Percentiles rank a stretch among this genome's conserved stretches.
Conservation (phyloP, 495 filamentous ascomycete species). For the Penicillium odoratum region DNA sequence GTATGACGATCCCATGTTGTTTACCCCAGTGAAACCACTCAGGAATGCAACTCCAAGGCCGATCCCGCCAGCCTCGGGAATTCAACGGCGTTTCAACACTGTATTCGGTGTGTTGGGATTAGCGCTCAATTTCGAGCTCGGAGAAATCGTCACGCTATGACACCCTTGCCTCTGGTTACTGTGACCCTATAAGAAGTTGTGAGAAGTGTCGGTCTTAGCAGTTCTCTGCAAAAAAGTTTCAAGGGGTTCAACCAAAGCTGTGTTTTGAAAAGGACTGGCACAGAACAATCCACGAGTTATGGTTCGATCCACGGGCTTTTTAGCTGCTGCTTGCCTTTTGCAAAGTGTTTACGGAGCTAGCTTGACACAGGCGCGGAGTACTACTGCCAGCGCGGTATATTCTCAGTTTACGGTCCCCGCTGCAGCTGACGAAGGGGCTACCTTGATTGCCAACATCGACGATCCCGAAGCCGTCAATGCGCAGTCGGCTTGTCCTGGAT, state of each 20-base stretch:
- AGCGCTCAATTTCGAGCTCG: not conserved
- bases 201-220: not conserved
- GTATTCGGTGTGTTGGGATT: not conserved
- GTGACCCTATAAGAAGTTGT: not conserved
- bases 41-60: not conserved
- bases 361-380: conserved; percentile 13
- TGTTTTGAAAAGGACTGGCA: not conserved
- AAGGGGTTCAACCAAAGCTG: not conserved
- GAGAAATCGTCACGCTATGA: not conserved
- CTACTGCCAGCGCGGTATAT: conserved; percentile 4
- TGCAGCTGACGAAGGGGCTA: conserved; percentile 53
- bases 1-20: not conserved
- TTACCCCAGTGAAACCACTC: not conserved
- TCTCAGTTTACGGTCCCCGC: conserved; percentile 59
- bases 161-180: not conserved
- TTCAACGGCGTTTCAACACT: not conserved
- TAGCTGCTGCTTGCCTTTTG: conserved; percentile 30
- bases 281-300: conserved; percentile 13
- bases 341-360: conserved; percentile 31
- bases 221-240: not conserved
- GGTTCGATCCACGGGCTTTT: conserved; percentile 21
- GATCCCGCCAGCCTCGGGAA: not conserved
- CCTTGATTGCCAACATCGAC: conserved; percentile 65
- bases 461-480: conserved; percentile 71
- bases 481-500: conserved; percentile 67